These are phyloP conservation scores for Haplosporangium gracile DNA, from an alignment of 192 early-diverging fungal species.

Conservation along the genomic window DNA sequence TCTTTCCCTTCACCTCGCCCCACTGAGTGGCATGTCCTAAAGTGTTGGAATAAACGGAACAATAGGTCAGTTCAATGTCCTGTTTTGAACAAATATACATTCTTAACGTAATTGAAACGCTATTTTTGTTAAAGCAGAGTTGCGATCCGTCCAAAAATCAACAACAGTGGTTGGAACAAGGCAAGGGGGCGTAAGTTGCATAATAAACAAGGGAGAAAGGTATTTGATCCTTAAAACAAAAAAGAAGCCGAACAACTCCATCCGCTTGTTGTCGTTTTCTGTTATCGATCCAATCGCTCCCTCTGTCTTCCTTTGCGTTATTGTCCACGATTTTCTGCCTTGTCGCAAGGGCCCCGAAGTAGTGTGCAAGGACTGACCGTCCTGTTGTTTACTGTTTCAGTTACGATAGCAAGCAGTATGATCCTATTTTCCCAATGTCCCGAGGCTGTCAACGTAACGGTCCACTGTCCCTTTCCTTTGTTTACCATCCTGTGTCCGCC, in stretches of 20 bases:
- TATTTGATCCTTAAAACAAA: no score
- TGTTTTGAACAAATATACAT: background rate
- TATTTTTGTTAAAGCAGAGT: no score
- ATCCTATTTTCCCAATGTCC: background rate
- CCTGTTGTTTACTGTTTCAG: background rate
- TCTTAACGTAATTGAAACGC: background rate
- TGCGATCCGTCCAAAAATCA: no score
- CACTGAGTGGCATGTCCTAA: constrained; percentile 84
- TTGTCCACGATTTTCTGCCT: background rate
- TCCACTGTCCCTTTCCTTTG: background rate
- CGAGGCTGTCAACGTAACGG: background rate
- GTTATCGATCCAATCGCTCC: no score
- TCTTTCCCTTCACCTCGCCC: constrained; percentile 86
- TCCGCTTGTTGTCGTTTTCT: no score
- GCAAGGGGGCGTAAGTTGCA: no score
- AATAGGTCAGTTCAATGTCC: background rate
- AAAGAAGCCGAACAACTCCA: no score
- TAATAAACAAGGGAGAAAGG: no score
- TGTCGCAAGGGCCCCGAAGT: background rate
- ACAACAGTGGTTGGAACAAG: no score
- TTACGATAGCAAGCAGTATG: background rate
- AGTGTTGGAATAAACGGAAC: background rate
- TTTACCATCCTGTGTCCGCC: background rate
- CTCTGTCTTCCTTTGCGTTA: no score
- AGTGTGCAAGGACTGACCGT: background rate